Base-by-base conservation (phyloP, 78 protist species). In the Dictyostelium discoideum region DNA sequence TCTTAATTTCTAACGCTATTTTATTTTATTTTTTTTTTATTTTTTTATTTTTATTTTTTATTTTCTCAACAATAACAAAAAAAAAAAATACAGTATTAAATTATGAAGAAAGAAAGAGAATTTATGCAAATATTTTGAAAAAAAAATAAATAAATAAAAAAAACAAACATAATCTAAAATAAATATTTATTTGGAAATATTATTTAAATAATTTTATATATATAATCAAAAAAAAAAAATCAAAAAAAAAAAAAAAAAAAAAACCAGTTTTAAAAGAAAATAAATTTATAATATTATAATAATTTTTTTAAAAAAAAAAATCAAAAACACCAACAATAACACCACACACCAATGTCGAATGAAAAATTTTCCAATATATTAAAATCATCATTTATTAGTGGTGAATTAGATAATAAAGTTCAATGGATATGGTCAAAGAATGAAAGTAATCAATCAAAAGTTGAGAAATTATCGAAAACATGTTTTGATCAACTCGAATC, bases 351-450 rank as follows among this genome's bases (percentile, higher is more conserved):
- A n/a, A 69, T 69, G 77, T 69, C 77, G 16, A 74, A 37, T 74
- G 81, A 74, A 3, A 74, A 74, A 26, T 37, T 74, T 29, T 18
- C 81, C 16, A 37, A 74, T 74, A 37, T 74, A 16, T 37, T 74
- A 37, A 74, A 74, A 74, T 74, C 81, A 32, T 74, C 48, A 32
- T 74, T 74, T 32, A 24, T 32, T 13, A 74, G 13, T 14, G 40
- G 81, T 74, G 22, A 13, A 18, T 18, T 74, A 16, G 81, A 74
- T 14, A 74, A 74, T 16, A 13, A 10, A 74, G 42, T 32, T 32
- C 81, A 74, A 74, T 74, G 81, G 81, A 74, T 74, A 13, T 74
- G 81, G 81, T 74, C 81, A 74, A 74, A 74, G 22, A 29, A 73
- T 24, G 81, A 74, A 32, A 26, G n/a, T 14, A 74, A 13, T 13